Base-by-base conservation (phyloP, 2,329 filamentous ascomycete genomes). In the Arthrobotrys musiformis region DNA sequence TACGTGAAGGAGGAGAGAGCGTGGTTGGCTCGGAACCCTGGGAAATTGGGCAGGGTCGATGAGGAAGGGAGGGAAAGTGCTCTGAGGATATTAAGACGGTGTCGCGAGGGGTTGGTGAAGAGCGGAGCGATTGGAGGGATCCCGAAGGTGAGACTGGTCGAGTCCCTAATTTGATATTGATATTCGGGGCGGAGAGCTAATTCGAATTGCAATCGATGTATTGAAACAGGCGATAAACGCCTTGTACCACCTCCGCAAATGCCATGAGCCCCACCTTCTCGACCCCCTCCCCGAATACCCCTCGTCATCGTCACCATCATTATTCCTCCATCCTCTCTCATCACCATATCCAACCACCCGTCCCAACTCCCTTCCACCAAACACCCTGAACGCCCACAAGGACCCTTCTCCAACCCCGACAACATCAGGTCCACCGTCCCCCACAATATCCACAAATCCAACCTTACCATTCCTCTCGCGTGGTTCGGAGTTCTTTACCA, bases 31-130 rank as follows among this genome's bases (percentile, higher is more conserved):
- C 66, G 75, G 8, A 66, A 72, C 19, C 66, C 66, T 8, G 61
- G 54, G 8, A 58, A 62, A 26, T 13, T 78, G 17, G 73, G 73
- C 13, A 72, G 28, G 24, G 37, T 61, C 1, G 73, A 78, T 22
- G 73, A 67, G 9, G 58, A 78, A 46, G 73, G 73, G 5, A 67
- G 70, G 19, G 79, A 80, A 61, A 80, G 78, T 13, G 79, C 79
- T 15, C 81, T 86, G 63, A 77, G 78, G n/a, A 85, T 87, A 56
- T 83, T 84, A 1, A 82, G 86, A 48, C 84, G 85, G 48, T 84
- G 87, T 74, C 82, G 86, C 22, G 86, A 88, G 80, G 85, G 85
- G 1, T 81, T 88, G 28, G 81, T 88, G 33, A 88, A 88, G 79
- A 83, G 83, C 6, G 84, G 85, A 11, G 84, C 85, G 1, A 83